Conservation (phyloP, 768 basidiomycete species). For the Tulasnella sp. region DNA sequence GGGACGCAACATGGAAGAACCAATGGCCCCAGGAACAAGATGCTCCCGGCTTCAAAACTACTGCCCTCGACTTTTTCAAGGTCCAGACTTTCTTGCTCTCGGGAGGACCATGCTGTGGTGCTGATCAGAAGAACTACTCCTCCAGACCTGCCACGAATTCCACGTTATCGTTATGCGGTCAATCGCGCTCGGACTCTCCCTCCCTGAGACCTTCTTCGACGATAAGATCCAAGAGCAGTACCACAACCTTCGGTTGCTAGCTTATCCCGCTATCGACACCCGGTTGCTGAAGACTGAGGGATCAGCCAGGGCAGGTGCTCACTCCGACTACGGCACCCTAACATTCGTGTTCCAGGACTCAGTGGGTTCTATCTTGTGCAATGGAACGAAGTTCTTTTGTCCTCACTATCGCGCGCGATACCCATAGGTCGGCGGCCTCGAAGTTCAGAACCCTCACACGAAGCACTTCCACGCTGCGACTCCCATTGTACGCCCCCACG, state of each 20-base stretch:
- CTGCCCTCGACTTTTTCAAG: constrained; percentile 74
- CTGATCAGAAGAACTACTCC: constrained; percentile 25
- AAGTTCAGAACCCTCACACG: constrained; percentile 78
- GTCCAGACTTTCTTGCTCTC: constrained; percentile 35
- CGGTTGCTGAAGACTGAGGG: constrained; percentile 56
- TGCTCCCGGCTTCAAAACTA: constrained; percentile 63
- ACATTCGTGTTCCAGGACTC: constrained; percentile 78
- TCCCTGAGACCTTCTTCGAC: constrained; percentile 74
- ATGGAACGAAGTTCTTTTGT: not conserved
- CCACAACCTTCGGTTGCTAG: constrained; percentile 76
- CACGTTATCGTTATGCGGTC: constrained; percentile 79
- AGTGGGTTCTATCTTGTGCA: constrained; percentile 38
- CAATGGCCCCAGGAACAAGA: constrained; percentile 67
- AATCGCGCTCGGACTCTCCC: constrained; percentile 72
- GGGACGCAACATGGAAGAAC: constrained; percentile 44
- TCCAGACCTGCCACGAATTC: constrained; percentile 67
- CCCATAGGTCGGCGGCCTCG: constrained; percentile 62
- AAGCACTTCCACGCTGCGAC: constrained; percentile 64
- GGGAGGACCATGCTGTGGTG: not conserved
- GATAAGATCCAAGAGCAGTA: constrained; percentile 67
- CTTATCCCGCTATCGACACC: constrained; percentile 72
- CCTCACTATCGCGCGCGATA: constrained; percentile 8
- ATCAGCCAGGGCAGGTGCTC: constrained; percentile 77
- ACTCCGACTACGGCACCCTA: constrained; percentile 80
- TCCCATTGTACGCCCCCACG: constrained; percentile 58